phyloP scores from a whole-genome alignment of 176 grass and related monocot genomes.

The Avena eriantha region DNA sequence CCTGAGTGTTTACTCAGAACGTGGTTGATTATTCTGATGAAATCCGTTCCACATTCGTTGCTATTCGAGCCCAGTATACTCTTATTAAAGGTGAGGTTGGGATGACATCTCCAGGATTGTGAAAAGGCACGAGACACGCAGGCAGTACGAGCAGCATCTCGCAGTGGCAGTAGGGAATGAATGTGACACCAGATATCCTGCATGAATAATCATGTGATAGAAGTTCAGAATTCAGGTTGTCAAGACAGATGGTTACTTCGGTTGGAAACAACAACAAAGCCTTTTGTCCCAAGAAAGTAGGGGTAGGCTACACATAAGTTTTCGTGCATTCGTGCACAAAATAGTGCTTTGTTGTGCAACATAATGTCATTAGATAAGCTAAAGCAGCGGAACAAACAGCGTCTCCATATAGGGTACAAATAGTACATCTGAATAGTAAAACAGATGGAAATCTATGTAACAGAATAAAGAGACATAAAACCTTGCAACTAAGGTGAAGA shows the following conservation, averaged over 20 bases:
- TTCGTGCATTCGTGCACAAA: not conserved
- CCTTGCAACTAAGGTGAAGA: not conserved
- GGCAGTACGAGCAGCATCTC: constrained; percentile 12
- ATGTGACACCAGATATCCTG: constrained; percentile 2
- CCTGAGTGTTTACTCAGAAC: not conserved
- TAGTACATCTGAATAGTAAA: not conserved
- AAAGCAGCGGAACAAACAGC: not conserved
- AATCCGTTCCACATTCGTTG: not conserved
- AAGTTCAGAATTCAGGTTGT: not conserved
- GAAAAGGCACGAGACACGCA: not conserved
- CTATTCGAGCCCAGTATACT: not conserved
- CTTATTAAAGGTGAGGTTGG: constrained; percentile 7
- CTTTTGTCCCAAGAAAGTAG: no score
- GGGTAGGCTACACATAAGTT: no score
- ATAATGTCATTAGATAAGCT: not conserved
- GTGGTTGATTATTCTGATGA: not conserved
- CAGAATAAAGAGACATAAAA: not conserved
- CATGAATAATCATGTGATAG: not conserved
- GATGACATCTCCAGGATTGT: not conserved
- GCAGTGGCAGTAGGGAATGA: constrained; percentile 1
- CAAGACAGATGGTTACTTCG: not conserved
- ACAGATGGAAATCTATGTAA: not conserved
- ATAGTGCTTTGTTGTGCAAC: not conserved
- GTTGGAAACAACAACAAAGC: not conserved
- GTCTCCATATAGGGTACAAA: not conserved